Base-by-base conservation (phyloP, 2,329 filamentous ascomycete genomes). In the Hymenoscyphus albidus region DNA sequence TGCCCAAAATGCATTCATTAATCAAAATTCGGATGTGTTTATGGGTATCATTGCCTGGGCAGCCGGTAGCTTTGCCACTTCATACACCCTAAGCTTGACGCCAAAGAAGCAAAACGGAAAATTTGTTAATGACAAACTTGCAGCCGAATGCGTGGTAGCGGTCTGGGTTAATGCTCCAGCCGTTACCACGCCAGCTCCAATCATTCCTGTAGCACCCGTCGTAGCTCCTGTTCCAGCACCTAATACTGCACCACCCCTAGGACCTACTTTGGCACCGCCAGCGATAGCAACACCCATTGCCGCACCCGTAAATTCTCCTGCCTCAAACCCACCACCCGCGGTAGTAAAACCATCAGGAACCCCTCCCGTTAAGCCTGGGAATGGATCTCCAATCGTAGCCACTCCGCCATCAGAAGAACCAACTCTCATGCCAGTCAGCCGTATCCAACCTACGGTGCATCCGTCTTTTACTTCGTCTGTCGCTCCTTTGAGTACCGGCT, bases 21-120 rank as follows among this genome's bases (percentile, higher is more conserved):
- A 71, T 32, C 40, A 66, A 13, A 77, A 77, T 16, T 71, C 71
- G 2, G 76, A 77, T 65, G 75, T 77, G 9, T 78, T 75, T 64
- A 61, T 78, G 18, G 77, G 76, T 6, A 78, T 74, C 63, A 72
- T 76, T 18, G 75, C 68, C 39, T 78, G 77, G 77, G 70, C 72
- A 22, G 77, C 77, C n/a, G 77, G 77, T 10, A 69, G 69, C 16
- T 78, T 77, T 55, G 58, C 64, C 0, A 70, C 65, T 9, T 67
- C 64, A 14, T 73, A 73, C 55, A 60, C 67, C 13, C 59, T 73
- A 9, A 68, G 66, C 51, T 42, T 72, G 31, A 70, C 68, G 2
- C 72, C 72, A 1, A 66, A 67, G 1, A 66, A 71, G 39, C 44
- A 63, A 27, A 69, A 70, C 48, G 68, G 68, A 5, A 69, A 69